Conservation (phyloP, 202 grass and related monocot genomes). For the Tripidium arundinaceum region DNA sequence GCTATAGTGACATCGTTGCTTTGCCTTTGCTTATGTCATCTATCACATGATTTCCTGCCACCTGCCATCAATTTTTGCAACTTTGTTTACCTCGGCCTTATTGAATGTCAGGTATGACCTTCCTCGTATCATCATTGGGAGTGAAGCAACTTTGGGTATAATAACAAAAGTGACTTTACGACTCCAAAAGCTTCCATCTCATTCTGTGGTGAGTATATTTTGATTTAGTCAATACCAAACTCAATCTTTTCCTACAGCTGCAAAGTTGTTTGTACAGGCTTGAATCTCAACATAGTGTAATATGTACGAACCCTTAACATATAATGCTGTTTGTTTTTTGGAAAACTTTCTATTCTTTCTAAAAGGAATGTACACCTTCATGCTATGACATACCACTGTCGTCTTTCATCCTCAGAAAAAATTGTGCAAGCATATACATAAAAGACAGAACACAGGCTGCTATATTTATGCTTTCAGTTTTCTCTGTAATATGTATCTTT, state of each 20-base stretch:
- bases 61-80: background rate
- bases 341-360: background rate
- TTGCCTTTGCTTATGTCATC: no score
- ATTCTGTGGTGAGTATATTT: conserved; percentile 71
- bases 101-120: conserved; percentile 79
- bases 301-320: background rate
- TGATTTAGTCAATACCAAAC: background rate
- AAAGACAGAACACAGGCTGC: background rate
- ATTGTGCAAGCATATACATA: background rate
- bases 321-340: background rate
- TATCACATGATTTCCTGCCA: no score
- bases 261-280: background rate
- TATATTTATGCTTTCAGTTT: background rate
- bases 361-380: background rate
- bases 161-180: conserved; percentile 96
- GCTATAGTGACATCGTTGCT: no score
- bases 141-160: conserved; percentile 92
- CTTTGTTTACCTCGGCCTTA: conserved; percentile 3
- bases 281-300: background rate
- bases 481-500: background rate
- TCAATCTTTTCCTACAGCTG: background rate
- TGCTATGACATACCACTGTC: conserved; percentile 7
- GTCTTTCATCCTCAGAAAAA: conserved; percentile 27
- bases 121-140: conserved; percentile 88
- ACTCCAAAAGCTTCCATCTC: conserved; percentile 89